Conservation (phyloP, 2,329 filamentous ascomycete genomes). For the Elsinoe arachidis region DNA sequence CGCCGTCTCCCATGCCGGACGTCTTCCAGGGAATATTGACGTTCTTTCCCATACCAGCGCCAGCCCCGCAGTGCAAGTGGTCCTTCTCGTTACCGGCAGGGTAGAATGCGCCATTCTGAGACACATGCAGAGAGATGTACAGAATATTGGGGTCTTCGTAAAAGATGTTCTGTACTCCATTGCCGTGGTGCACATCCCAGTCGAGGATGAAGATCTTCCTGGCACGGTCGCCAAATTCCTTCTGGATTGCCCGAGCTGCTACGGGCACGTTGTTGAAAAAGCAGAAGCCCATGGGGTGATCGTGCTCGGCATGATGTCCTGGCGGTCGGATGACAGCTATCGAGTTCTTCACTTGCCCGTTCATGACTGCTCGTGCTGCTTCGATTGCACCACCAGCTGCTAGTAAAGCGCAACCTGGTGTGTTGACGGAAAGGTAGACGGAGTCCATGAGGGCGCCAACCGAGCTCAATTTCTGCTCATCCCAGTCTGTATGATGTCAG, state of each 20-base stretch:
- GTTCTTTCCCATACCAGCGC: constrained; percentile 52
- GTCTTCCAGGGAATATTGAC: constrained; percentile 62
- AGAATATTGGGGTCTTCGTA: constrained; percentile 91
- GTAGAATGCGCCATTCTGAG: constrained; percentile 76
- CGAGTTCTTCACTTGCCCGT: constrained; percentile 78
- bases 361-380: constrained; percentile 83
- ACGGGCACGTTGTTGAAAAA: constrained; percentile 97
- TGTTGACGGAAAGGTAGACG: constrained; percentile 34
- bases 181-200: constrained; percentile 75
- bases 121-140: constrained; percentile 92
- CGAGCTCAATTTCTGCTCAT: constrained; percentile 52
- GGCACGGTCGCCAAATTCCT: constrained; percentile 68
- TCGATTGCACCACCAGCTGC: constrained; percentile 92
- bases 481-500: constrained; percentile 32
- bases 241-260: constrained; percentile 78
- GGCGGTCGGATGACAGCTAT: constrained; percentile 93
- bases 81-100: constrained; percentile 55
- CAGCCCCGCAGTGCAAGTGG: constrained; percentile 50
- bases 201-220: constrained; percentile 88
- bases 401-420: constrained; percentile 61
- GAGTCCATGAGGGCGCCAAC: constrained; percentile 43
- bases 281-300: constrained; percentile 86
- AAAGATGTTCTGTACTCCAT: constrained; percentile 93
- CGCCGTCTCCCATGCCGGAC: constrained; percentile 82
- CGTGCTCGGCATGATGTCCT: constrained; percentile 85